Conservation (phyloP, 495 filamentous ascomycete species). For the Hypoxylon lienhwacheense region DNA sequence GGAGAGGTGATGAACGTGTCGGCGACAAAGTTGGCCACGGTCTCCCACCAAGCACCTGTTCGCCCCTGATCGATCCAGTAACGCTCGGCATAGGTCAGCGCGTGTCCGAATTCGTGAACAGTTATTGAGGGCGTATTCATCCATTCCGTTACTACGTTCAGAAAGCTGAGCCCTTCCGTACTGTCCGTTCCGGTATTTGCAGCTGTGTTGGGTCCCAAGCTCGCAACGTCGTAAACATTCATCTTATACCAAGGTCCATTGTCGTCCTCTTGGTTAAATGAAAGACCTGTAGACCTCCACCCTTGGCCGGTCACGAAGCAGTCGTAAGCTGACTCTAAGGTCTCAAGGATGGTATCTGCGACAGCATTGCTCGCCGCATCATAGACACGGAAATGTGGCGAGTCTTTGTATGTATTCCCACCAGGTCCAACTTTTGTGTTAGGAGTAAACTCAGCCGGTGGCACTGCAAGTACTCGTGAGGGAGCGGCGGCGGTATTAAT, state of each 20-base stretch:
- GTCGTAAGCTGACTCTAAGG: conserved; percentile 47
- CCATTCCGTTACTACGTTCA: conserved; percentile 48
- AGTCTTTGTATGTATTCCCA: conserved; percentile 44
- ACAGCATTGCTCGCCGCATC: conserved; percentile 31
- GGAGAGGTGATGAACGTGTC: conserved; percentile 49
- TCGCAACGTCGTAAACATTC: conserved; percentile 47
- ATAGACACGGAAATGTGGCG: conserved; percentile 51
- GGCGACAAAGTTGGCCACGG: conserved; percentile 50
- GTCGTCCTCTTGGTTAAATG: conserved; percentile 41
- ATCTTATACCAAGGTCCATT: conserved; percentile 48
- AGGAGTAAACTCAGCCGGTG: conserved; percentile 44
- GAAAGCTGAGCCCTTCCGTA: conserved; percentile 40
- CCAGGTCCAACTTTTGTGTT: conserved; percentile 47
- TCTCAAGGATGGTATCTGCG: conserved; percentile 38
- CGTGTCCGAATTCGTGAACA: conserved; percentile 52
- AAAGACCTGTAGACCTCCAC: conserved; percentile 48
- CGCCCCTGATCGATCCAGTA: conserved; percentile 49
- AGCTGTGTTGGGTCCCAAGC: conserved; percentile 43
- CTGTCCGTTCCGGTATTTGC: conserved; percentile 45
- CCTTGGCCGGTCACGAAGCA: conserved; percentile 48
- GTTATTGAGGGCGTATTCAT: conserved; percentile 43
- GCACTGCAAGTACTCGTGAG: conserved; percentile 13
- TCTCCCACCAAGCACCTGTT: conserved; percentile 54
- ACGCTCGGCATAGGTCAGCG: conserved; percentile 44
- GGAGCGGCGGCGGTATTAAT: conserved; percentile 11